A percentile compares a stretch with the other conserved stretches of the same genome.
These are phyloP conservation scores for Neonectria coccinea DNA, from an alignment of 2,329 filamentous ascomycete genomes.

Conservation along the genomic window DNA sequence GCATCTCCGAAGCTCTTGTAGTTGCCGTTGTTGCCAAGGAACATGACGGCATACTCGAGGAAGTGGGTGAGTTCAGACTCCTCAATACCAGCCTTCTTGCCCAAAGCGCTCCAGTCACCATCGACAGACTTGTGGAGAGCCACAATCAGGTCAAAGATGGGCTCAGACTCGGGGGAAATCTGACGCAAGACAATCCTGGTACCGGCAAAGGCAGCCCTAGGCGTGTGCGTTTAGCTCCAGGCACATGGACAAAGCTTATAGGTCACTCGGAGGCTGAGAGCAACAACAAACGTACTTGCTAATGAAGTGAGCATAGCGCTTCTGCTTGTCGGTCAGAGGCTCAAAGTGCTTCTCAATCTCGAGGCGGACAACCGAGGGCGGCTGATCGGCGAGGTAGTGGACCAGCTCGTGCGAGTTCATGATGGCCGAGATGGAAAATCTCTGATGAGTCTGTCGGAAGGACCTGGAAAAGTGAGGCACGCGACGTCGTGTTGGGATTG, in stretches of 20 bases:
- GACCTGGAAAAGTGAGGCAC: slow-evolving; percentile 41
- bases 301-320: slow-evolving; percentile 92
- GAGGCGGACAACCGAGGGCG: slow-evolving; percentile 87
- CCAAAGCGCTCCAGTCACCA: slow-evolving; percentile 79
- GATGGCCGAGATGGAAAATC: slow-evolving; percentile 52
- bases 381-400: slow-evolving; percentile 91
- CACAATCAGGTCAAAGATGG: slow-evolving; percentile 85
- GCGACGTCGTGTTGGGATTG: slow-evolving; percentile 36
- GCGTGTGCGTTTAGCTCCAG: slow-evolving; percentile 25
- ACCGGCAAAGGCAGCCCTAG: slow-evolving; percentile 80
- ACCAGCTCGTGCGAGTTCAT: slow-evolving; percentile 72
- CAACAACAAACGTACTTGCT: slow-evolving; percentile 68
- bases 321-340: slow-evolving; percentile 77
- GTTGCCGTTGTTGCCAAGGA: slow-evolving; percentile 84
- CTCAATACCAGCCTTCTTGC: slow-evolving; percentile 72
- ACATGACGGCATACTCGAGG: slow-evolving; percentile 81
- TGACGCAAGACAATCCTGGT: slow-evolving; percentile 84
- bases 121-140: slow-evolving; percentile 73
- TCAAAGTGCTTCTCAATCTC: slow-evolving; percentile 95
- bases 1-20: slow-evolving; percentile 90
- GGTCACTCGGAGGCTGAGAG: not conserved
- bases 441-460: slow-evolving; percentile 41
- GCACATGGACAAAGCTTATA: slow-evolving; percentile 7
- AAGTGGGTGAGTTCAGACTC: slow-evolving; percentile 75
- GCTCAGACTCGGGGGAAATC: slow-evolving; percentile 83